A percentile compares a stretch with the other conserved stretches of the same genome.
phyloP scores from a whole-genome alignment of 371 early-diverging fungal genomes.

The Rhizopus delemar region DNA sequence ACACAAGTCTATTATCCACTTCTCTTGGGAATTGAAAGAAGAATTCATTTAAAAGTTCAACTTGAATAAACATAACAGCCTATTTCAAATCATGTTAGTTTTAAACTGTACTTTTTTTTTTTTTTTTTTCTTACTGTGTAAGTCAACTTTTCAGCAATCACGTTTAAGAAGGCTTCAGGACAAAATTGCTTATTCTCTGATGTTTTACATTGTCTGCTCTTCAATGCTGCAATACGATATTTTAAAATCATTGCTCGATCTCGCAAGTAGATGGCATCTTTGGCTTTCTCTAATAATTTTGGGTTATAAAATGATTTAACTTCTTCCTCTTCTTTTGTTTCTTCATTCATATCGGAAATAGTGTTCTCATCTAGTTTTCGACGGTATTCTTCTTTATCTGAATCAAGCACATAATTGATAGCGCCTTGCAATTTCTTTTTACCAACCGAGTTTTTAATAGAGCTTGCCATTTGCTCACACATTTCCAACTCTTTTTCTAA shows the following conservation, averaged over 20 bases:
- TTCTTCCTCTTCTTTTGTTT: conserved; percentile 42
- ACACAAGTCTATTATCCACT: conserved; percentile 85
- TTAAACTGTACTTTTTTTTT: neutral
- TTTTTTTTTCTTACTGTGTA: conserved; percentile 58
- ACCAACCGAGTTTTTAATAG: conserved; percentile 77
- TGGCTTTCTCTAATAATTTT: conserved; percentile 77
- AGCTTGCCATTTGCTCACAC: conserved; percentile 69
- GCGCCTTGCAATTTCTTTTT: conserved; percentile 83
- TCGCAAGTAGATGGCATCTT: conserved; percentile 74
- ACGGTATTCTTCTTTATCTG: conserved; percentile 55
- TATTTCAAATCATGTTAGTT: conserved; percentile 8
- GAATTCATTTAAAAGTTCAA: conserved; percentile 95
- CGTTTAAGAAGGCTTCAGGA: conserved; percentile 89
- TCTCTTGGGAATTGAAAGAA: conserved; percentile 95
- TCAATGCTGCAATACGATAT: conserved; percentile 77
- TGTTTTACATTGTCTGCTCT: conserved; percentile 75
- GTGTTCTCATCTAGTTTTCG: conserved; percentile 41
- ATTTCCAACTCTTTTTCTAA: conserved; percentile 78
- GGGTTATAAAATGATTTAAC: conserved; percentile 66
- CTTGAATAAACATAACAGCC: conserved; percentile 95
- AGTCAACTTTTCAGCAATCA: conserved; percentile 90
- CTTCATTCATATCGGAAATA: conserved; percentile 21
- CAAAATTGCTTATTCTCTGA: conserved; percentile 84
- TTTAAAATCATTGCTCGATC: conserved; percentile 76
- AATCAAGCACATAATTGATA: conserved; percentile 64